Conservation (phyloP, 306 rosid genomes). For the Fragaria ananassa region DNA sequence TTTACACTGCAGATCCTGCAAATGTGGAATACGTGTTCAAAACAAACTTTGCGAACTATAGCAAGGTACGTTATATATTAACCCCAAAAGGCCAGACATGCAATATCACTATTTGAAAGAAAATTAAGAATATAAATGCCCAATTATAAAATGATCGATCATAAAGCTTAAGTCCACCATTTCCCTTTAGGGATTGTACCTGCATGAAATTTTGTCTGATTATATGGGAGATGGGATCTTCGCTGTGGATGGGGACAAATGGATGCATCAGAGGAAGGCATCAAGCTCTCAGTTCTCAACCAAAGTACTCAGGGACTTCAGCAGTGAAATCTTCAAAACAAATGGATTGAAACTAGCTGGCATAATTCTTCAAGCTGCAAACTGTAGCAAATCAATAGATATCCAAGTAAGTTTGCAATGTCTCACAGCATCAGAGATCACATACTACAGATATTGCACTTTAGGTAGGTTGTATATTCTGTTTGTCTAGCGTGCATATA, state of each 20-base stretch:
- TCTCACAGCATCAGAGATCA: too few species aligned
- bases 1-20: constrained; percentile 26
- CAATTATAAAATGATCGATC: background rate
- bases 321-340: constrained; percentile 25
- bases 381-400: constrained; percentile 10
- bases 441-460: too few species aligned
- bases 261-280: constrained; percentile 35
- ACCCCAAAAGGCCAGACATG: background rate
- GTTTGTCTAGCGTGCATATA: too few species aligned
- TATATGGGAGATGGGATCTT: constrained; percentile 25
- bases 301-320: constrained; percentile 26
- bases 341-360: constrained; percentile 21
- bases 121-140: background rate
- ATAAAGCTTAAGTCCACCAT: background rate
- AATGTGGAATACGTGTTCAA: constrained; percentile 25
- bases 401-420: constrained; percentile 23
- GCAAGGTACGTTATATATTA: constrained; percentile 16
- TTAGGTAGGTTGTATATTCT: too few species aligned
- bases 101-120: background rate
- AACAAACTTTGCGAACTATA: constrained; percentile 21
- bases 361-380: constrained; percentile 23
- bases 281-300: constrained; percentile 34
- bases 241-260: constrained; percentile 34
- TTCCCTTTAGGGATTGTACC: constrained; percentile 16
- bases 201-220: constrained; percentile 21